phyloP scores from a whole-genome alignment of 768 basidiomycete species.

The Paxillus rubicundulus region DNA sequence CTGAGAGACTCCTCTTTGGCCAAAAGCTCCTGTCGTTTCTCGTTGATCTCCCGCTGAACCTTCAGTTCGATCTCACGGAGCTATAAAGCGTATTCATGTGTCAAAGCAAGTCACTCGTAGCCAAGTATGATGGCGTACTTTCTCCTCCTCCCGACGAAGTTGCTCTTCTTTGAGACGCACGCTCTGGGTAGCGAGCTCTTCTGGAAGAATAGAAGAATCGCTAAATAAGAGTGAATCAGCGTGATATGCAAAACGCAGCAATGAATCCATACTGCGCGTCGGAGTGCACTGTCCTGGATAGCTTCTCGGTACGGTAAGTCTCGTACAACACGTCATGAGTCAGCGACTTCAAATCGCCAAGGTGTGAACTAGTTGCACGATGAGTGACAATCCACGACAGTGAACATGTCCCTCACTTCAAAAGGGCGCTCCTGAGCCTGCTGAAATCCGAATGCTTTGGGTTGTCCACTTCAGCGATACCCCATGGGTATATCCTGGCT shows the following conservation, averaged over 20 bases:
- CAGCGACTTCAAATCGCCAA: conserved; percentile 91
- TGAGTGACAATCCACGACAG: conserved; percentile 10
- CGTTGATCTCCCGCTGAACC: conserved; percentile 96
- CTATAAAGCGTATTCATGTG: conserved; percentile 36
- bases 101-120: conserved; percentile 2
- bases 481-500: conserved; percentile 97
- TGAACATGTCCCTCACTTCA: conserved; percentile 57
- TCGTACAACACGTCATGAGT: conserved; percentile 95
- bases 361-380: conserved; percentile 65
- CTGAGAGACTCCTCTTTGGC: conserved; percentile 95
- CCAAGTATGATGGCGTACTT: conserved; percentile 43
- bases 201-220: conserved; percentile 89
- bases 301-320: conserved; percentile 96
- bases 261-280: conserved; percentile 58
- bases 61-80: conserved; percentile 97
- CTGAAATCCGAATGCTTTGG: conserved; percentile 99
- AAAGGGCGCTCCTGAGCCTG: conserved; percentile 83
- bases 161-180: conserved; percentile 99
- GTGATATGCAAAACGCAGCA: conserved; percentile 5
- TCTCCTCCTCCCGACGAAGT: conserved; percentile 94
- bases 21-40: conserved; percentile 93
- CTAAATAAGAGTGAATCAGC: conserved; percentile 38
- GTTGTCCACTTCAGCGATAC: conserved; percentile 97
- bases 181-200: conserved; percentile 94
- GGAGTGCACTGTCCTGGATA: conserved; percentile 84